Evolutionary conservation across 805 yeast species (phyloP), one percentile per base, ranked within the genome.

Genomic region (Tetrapisispora nanseiensis): DNA sequence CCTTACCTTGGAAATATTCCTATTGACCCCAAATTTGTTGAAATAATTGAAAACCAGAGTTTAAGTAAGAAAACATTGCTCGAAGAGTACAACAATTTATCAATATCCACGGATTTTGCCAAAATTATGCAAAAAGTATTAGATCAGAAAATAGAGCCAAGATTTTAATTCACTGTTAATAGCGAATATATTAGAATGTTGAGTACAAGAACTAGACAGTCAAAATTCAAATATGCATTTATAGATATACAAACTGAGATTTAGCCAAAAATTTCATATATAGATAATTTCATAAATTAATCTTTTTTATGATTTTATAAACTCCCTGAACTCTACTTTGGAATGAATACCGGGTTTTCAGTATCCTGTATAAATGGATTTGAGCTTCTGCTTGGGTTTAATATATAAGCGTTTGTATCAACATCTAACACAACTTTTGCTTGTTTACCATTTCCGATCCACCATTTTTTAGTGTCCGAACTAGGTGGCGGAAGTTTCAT

Each of bases 21-120:
- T 0, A 85, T 92, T 22, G 97, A 92, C 57, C 97, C 98, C 2
- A 72, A 71, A 39, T 92, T 94, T 66, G 90, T 85, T 29, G 86
- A 85, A 51, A 62, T 86, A 70, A 76, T 92, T n/a, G 99, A 92
- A 60, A 68, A 68, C 39, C 68, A 69, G 43, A 52, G 60, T 23
- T 48, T 53, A 3, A 51, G 56, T 16, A 55, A 54, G 9, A 47
- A 49, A 16, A 46, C 54, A 4, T 49, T 74, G 33, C 51, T 67
- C 2, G 63, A 66, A 12, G 50, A 63, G 33, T 75, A 74, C 47
- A 43, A 54, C 30, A 47, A 49, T 7, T 53, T 64, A 4, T 44
- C 61, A 10, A 46, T 67, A 22, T 55, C 49, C 21, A 66, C 69
- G 6, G 56, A 74, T 10, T 82, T 77, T 50, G 60, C 59, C 15